Evolutionary conservation across 2,329 filamentous ascomycete species (phyloP).

Genomic region (Daldinia sp.): DNA sequence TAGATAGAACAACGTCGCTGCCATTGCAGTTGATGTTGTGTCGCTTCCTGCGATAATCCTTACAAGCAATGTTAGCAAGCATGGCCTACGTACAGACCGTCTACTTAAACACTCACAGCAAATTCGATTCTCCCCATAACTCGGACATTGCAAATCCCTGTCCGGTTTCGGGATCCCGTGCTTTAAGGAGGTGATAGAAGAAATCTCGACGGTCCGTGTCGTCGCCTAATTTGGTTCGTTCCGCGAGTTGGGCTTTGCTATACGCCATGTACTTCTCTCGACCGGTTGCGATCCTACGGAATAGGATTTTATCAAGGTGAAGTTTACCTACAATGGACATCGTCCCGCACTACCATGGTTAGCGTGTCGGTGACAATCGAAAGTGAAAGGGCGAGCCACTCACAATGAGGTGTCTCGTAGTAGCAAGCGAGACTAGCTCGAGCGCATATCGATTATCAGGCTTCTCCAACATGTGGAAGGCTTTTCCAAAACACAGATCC

Average conservation of each 20-base stretch:
- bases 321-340: constrained; percentile 74
- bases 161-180: constrained; percentile 75
- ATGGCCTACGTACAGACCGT: background rate
- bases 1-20: constrained; percentile 70
- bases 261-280: constrained; percentile 76
- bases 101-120: constrained; percentile 57
- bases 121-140: constrained; percentile 75
- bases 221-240: constrained; percentile 71
- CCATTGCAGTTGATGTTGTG: constrained; percentile 74
- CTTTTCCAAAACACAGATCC: constrained; percentile 68
- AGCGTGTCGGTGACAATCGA: background rate
- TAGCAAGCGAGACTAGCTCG: constrained; percentile 71
- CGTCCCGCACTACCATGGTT: constrained; percentile 66
- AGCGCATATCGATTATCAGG: constrained; percentile 72
- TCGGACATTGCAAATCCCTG: constrained; percentile 71
- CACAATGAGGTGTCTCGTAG: constrained; percentile 73
- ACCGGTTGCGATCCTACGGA: constrained; percentile 71
- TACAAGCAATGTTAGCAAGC: constrained; percentile 3
- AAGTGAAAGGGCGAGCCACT: constrained; percentile 43
- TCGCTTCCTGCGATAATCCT: constrained; percentile 76
- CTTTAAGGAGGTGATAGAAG: constrained; percentile 78
- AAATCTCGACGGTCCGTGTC: constrained; percentile 75
- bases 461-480: constrained; percentile 67
- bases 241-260: constrained; percentile 70
- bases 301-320: constrained; percentile 72